These are phyloP conservation scores for Trichoderma erinaceum DNA, from an alignment of 495 filamentous ascomycete species.

Conservation along the genomic window DNA sequence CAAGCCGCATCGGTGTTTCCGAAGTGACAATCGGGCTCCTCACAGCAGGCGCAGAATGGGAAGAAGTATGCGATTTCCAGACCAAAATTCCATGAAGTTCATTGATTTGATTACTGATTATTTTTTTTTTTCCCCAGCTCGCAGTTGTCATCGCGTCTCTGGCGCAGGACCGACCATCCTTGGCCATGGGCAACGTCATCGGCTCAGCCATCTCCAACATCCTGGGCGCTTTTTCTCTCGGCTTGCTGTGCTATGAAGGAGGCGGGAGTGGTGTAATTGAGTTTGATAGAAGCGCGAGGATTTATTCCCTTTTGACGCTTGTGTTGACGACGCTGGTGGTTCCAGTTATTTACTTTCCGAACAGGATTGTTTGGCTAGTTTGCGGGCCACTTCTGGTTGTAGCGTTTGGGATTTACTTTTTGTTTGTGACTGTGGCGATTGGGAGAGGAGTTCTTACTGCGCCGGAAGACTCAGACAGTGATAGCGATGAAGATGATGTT, in stretches of 20 bases:
- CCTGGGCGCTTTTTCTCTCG: constrained; percentile 51
- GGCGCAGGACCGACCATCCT: constrained; percentile 36
- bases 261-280: not conserved
- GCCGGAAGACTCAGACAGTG: not conserved
- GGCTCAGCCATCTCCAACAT: constrained; percentile 53
- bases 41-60: constrained; percentile 52
- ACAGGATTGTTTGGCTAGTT: not conserved
- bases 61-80: constrained; percentile 38
- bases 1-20: constrained; percentile 41
- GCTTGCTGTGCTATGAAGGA: constrained; percentile 36
- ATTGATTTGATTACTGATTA: no score
- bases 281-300: not conserved
- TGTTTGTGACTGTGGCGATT: constrained; percentile 22
- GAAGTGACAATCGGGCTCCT: constrained; percentile 46
- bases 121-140: constrained; percentile 44
- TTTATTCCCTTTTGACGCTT: not conserved
- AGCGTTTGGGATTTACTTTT: constrained; percentile 16
- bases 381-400: not conserved
- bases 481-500: not conserved
- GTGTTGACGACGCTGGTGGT: not conserved
- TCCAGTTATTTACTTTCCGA: not conserved
- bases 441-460: not conserved
- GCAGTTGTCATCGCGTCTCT: constrained; percentile 47
- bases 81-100: no score
- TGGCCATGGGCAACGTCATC: constrained; percentile 52